phyloP scores from a whole-genome alignment of 371 early-diverging fungal genomes.

The Fennellomyces sp. region DNA sequence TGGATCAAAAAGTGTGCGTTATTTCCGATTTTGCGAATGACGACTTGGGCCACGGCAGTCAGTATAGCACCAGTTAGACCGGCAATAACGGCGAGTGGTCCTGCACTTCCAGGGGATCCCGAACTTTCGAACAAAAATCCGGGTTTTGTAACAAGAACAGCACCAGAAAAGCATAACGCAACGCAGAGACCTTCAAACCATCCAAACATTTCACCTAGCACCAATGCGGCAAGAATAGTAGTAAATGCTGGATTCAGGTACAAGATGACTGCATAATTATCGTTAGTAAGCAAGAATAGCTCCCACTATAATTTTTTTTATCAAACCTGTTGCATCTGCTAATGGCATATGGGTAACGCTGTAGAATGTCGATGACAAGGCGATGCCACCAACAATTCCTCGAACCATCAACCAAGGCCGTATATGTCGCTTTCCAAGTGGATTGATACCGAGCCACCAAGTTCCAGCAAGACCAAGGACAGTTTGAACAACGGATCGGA shows the following conservation, averaged over 20 bases:
- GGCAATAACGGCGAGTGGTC: conserved; percentile 36
- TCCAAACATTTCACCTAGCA: conserved; percentile 65
- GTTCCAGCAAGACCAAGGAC: conserved; percentile 60
- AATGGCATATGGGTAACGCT: conserved; percentile 68
- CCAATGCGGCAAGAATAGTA: conserved; percentile 60
- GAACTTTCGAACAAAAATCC: conserved; percentile 57
- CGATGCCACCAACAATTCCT: conserved; percentile 66
- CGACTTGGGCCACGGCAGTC: conserved; percentile 67
- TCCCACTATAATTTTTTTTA: no score
- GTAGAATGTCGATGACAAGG: conserved; percentile 70
- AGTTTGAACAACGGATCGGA: conserved; percentile 68
- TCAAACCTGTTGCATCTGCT: conserved; percentile 71
- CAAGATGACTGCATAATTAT: conserved; percentile 52
- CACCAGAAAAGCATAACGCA: conserved; percentile 61
- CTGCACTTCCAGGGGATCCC: no score
- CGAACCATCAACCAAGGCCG: conserved; percentile 63
- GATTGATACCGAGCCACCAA: conserved; percentile 43
- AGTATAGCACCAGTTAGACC: conserved; percentile 61
- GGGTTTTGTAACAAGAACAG: conserved; percentile 67
- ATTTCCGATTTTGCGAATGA: conserved; percentile 71
- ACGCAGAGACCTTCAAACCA: conserved; percentile 56
- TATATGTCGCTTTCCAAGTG: conserved; percentile 56
- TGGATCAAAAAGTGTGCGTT: conserved; percentile 70
- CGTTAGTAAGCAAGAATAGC: not conserved
- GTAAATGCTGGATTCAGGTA: conserved; percentile 80